Evolutionary conservation across 179 eudicot genomes (phyloP), one percentile per base, ranked within the genome.

Genomic region (Patellifolia procumbens): DNA sequence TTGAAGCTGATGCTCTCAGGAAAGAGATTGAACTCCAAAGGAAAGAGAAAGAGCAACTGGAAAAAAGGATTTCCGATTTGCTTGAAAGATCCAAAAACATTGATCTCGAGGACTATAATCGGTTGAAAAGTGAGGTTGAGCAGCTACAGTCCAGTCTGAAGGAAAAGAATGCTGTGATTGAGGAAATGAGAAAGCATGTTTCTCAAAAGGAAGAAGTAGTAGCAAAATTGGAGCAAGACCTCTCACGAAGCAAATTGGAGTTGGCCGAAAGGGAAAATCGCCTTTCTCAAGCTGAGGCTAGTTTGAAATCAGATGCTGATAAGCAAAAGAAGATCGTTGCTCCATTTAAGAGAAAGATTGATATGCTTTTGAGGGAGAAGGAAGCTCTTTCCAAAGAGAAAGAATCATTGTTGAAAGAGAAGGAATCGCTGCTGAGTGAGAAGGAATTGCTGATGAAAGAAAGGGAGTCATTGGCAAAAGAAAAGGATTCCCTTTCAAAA

Each of bases 31-130:
- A 89, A 35, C 45, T 53, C 66, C 85, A 76, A 37, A 89, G 78
- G 85, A 70, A 74, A 56, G 92, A 93, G 78, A 90, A 84, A 70
- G 87, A 85, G 72, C 56, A 79, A 39, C 76, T 86, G 76, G 86
- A 85, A 31, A 84, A 74, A 76, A 87, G 80, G 66, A 82, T 95
- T 76, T 76, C 81, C 72, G 97, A 91, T 87, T 84, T 89, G 74
- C 83, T 86, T 35, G 94, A 88, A 81, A 88, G 79, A 83, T 83
- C 80, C 80, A 90, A 85, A 78, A 80, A 82, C 80, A 53, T 93
- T 76, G 89, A 89, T 81, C 74, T 88, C 29, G 92, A 91, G 79
- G 97, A 95, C 19, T 90, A 90, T 82, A 79, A 70, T 83, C 90
- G 87, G 70, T 70, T 89, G 86, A 86, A 73, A 82, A 88, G 73